These are phyloP conservation scores for Penicillium decumbens DNA, from an alignment of 2,329 filamentous ascomycete genomes.

Conservation along the genomic window DNA sequence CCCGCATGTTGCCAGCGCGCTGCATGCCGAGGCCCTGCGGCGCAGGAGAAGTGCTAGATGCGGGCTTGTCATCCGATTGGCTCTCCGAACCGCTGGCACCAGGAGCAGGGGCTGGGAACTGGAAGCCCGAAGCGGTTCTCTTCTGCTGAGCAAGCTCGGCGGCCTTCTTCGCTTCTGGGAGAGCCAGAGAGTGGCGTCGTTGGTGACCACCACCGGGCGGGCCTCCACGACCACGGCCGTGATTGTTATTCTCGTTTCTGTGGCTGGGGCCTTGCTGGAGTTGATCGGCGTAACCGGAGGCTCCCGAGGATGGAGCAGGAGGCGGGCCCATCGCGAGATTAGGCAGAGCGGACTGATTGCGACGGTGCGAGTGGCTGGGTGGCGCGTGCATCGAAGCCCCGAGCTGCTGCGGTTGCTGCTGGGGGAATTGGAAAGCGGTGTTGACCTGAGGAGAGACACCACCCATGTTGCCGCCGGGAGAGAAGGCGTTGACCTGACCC, in stretches of 20 bases:
- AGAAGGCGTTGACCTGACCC: slow-evolving; percentile 65
- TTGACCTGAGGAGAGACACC: slow-evolving; percentile 68
- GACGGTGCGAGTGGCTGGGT: slow-evolving; percentile 82
- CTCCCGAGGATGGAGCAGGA: slow-evolving; percentile 83
- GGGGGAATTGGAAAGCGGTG: slow-evolving; percentile 81
- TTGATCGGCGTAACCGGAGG: slow-evolving; percentile 82
- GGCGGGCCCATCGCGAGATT: slow-evolving; percentile 88
- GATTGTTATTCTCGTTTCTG: slow-evolving; percentile 65
- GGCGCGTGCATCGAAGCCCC: slow-evolving; percentile 70
- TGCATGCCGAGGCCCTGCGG: slow-evolving; percentile 60
- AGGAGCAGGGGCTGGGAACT: slow-evolving; percentile 76
- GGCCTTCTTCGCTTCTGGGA: slow-evolving; percentile 95
- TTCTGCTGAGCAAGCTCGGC: slow-evolving; percentile 96
- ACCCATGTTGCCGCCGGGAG: slow-evolving; percentile 63
- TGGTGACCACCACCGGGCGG: slow-evolving; percentile 72
- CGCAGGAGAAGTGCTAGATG: slow-evolving; percentile 46
- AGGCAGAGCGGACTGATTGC: slow-evolving; percentile 94
- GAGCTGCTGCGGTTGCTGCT: slow-evolving; percentile 65
- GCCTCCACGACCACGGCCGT: slow-evolving; percentile 70
- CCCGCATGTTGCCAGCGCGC: slow-evolving; percentile 83
- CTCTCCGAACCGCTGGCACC: slow-evolving; percentile 51
- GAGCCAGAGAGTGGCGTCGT: slow-evolving; percentile 85
- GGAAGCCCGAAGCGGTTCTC: slow-evolving; percentile 86
- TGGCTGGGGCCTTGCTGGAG: slow-evolving; percentile 62
- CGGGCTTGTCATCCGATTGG: slow-evolving; percentile 49